Evolutionary conservation across 2,329 filamentous ascomycete species (phyloP).

Genomic region (Endoconidiophora polonica): DNA sequence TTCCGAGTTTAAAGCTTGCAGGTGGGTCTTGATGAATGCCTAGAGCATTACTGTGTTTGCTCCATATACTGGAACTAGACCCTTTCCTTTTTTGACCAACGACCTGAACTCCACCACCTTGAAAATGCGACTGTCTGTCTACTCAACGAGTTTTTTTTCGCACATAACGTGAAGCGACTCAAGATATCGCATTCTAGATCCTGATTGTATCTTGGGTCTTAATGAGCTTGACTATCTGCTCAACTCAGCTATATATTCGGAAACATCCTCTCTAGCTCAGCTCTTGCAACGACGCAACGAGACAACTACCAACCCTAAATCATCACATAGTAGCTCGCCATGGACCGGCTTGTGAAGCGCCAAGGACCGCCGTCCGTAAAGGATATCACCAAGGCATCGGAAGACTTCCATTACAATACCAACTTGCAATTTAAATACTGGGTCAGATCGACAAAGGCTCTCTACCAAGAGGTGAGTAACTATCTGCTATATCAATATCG

Average conservation of each 20-base stretch:
- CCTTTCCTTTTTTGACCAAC: neutral
- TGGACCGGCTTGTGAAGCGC: neutral
- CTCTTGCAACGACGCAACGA: no score
- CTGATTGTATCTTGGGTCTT: neutral
- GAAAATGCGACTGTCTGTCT: conserved; percentile 2
- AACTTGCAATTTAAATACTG: conserved; percentile 64
- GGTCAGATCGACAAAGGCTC: conserved; percentile 61
- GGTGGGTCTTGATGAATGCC: no score
- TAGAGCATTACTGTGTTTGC: no score
- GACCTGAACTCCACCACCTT: neutral
- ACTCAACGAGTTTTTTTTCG: neutral
- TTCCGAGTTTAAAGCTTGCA: no score
- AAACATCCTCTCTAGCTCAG: no score
- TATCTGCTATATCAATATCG: conserved; percentile 13
- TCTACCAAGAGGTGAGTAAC: conserved; percentile 56
- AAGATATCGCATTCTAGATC: neutral
- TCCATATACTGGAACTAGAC: no score
- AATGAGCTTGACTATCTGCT: no score
- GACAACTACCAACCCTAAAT: no score
- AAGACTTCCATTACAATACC: conserved; percentile 66
- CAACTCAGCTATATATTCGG: no score
- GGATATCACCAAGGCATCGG: conserved; percentile 60
- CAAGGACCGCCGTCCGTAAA: conserved; percentile 39
- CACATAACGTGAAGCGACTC: neutral
- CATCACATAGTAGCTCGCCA: neutral